Percentiles rank a stretch among this genome's conserved stretches.
These are phyloP conservation scores for Rhodosporidiobolus odoratus DNA, from an alignment of 768 basidiomycete species.

Conservation along the genomic window DNA sequence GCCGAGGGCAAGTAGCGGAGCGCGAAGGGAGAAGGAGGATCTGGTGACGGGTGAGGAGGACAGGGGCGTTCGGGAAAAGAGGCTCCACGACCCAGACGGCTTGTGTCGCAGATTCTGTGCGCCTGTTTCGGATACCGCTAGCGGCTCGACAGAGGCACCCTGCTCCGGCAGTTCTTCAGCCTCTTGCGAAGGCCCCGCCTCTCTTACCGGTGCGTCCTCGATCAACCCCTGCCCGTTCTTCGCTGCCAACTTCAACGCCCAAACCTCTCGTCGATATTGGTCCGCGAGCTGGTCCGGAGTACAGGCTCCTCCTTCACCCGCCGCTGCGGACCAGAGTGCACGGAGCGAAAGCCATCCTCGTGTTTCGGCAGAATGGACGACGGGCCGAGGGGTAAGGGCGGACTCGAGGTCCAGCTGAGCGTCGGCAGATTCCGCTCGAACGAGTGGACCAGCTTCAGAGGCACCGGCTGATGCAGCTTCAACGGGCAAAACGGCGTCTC, in stretches of 20 bases:
- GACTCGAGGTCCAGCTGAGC: neutral
- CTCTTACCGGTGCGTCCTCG: neutral
- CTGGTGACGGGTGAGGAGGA: neutral
- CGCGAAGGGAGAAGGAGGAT: constrained; percentile 1
- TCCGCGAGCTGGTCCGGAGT: constrained; percentile 7
- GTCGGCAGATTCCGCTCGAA: neutral
- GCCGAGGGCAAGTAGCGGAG: neutral
- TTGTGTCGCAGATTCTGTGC: constrained; percentile 4
- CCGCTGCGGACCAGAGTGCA: neutral
- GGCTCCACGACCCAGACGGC: constrained; percentile 7
- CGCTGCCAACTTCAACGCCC: constrained; percentile 21
- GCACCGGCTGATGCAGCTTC: neutral
- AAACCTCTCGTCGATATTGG: constrained; percentile 7
- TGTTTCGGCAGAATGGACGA: neutral
- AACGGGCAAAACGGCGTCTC: neutral
- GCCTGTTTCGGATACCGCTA: neutral
- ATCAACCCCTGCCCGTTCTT: neutral
- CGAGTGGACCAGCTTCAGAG: neutral
- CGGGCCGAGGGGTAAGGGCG: neutral
- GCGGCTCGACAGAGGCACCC: neutral
- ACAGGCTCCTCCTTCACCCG: neutral
- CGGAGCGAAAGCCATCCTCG: neutral
- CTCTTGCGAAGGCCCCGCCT: neutral
- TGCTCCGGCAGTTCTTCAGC: neutral
- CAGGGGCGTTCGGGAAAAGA: constrained; percentile 19